These are phyloP conservation scores for Pleomassaria siparia DNA, from an alignment of 2,329 filamentous ascomycete species.

Conservation along the genomic window DNA sequence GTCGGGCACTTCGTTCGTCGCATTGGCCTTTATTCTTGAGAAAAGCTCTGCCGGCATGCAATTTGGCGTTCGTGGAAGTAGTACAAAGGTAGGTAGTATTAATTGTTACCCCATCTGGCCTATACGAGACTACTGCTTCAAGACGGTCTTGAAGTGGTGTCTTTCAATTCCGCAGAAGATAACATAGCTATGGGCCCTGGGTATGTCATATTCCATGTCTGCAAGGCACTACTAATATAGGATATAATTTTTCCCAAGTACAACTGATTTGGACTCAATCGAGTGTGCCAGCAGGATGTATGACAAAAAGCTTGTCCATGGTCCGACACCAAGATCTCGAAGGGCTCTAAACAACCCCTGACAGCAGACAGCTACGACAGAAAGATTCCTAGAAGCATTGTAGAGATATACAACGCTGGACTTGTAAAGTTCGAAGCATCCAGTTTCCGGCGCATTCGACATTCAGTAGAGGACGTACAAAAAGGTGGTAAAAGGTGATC, in stretches of 20 bases:
- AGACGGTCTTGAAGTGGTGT: constrained; percentile 12
- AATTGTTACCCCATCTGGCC: constrained; percentile 50
- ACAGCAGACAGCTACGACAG: constrained; percentile 33
- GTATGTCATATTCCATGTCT: constrained; percentile 1
- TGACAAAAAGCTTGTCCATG: constrained; percentile 24
- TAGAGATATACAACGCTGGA: constrained; percentile 45
- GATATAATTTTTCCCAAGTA: constrained; percentile 10
- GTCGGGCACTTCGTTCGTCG: constrained; percentile 42
- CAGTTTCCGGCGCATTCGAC: constrained; percentile 49
- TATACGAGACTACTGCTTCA: constrained; percentile 42
- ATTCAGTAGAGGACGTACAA: constrained; percentile 43
- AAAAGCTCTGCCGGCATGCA: constrained; percentile 33
- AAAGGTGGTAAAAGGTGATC: constrained; percentile 8
- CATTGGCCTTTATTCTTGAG: constrained; percentile 47
- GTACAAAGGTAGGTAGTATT: constrained; percentile 41
- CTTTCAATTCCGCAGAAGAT: constrained; percentile 46
- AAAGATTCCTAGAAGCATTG: constrained; percentile 38
- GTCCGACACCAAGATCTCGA: constrained; percentile 11
- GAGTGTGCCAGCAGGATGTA: constrained; percentile 37
- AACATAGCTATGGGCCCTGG: constrained; percentile 35
- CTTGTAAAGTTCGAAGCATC: constrained; percentile 22
- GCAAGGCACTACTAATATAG: background rate
- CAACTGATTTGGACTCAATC: constrained; percentile 38
- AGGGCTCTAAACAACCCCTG: constrained; percentile 20
- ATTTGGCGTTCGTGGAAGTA: constrained; percentile 36